Evolutionary conservation across 306 rosid genomes (phyloP), one percentile per base, ranked within the genome.

Genomic region (Rosa persica): DNA sequence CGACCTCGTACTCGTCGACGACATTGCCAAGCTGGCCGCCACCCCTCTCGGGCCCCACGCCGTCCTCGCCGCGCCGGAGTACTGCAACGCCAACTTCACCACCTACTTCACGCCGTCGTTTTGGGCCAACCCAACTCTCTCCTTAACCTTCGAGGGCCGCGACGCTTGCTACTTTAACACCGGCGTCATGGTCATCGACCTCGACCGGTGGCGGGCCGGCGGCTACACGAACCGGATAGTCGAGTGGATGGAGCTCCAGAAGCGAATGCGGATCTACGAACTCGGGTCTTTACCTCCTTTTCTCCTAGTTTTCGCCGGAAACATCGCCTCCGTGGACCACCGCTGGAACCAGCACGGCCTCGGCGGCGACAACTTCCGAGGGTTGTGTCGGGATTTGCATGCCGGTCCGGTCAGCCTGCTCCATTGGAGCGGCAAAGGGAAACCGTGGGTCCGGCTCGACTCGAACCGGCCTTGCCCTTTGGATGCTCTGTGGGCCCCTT

Each of bases 391-490:
- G 62, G 88, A 89, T 67, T 78, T 95, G 70, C 99, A 95, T 80
- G 87, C 93, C 5, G 99, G 99, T 75, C 96, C 98, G 69, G 99
- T 90, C 8, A 93, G 99, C 71, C 77, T 95, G 52, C 65, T 95
- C 67, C 99, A 95, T 83, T 95, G 99, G 99, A 95, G 99, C 75
- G 99, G 99, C 25, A 95, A 93, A 65, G 99, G 99, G 2, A 95
- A 95, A 71, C 99, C 99, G 4, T 95, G 99, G 99, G 98, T 74
- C 64, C 77, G 99, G 54, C 93, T 95, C 0, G 99, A 95, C 44
- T 86, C 90, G 9, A 90, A 89, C 72, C 84, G 94, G 66, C 90
- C 98, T 25, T 95, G 99, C 57, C 98, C 99, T 0, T 78, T 95
- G 80, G 99, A 95, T 75, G 91, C 97, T 8, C 82, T 95, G 27